Evolutionary conservation across 2,329 filamentous ascomycete species (phyloP).

Genomic region (Corynespora cassiicola): DNA sequence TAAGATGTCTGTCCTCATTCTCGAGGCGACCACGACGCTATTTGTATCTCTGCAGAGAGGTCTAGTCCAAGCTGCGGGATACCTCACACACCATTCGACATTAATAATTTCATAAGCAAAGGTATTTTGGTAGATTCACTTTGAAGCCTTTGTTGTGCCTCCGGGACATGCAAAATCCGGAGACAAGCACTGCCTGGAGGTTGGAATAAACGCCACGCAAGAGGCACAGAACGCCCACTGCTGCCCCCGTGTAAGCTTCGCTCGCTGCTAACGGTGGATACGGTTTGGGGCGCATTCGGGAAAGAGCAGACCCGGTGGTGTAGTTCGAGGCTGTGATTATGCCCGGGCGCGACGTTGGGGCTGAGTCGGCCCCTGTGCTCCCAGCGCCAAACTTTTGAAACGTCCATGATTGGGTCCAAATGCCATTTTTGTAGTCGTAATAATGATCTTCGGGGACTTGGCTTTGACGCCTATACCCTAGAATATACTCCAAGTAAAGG

Average conservation of each 20-base stretch:
- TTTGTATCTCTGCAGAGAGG: constrained; percentile 12
- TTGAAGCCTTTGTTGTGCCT: constrained; percentile 17
- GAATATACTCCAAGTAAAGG: too few species aligned
- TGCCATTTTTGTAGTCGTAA: too few species aligned
- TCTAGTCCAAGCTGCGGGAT: background rate
- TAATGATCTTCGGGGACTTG: too few species aligned
- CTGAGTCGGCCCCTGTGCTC: constrained; percentile 6
- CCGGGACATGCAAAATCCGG: constrained; percentile 18
- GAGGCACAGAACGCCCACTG: background rate
- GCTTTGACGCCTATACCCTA: too few species aligned
- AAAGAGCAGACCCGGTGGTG: constrained; percentile 9
- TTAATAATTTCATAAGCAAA: constrained; percentile 9
- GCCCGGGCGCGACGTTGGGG: too few species aligned
- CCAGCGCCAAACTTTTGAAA: constrained; percentile 1
- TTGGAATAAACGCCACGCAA: constrained; percentile 10
- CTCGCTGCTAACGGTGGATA: constrained; percentile 5
- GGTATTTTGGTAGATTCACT: constrained; percentile 10
- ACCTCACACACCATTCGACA: background rate
- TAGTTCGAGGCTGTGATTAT: constrained; percentile 13
- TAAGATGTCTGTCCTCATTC: constrained; percentile 4
- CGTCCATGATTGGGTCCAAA: constrained; percentile 7
- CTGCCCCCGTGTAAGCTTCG: constrained; percentile 1
- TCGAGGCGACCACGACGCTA: constrained; percentile 4
- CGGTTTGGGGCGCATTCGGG: constrained; percentile 14
- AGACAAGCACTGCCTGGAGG: constrained; percentile 1